A percentile compares a stretch with the other conserved stretches of the same genome.
Evolutionary conservation across 1,284 basidiomycete species (phyloP).

Genomic region (Anthracocystis setariae): DNA sequence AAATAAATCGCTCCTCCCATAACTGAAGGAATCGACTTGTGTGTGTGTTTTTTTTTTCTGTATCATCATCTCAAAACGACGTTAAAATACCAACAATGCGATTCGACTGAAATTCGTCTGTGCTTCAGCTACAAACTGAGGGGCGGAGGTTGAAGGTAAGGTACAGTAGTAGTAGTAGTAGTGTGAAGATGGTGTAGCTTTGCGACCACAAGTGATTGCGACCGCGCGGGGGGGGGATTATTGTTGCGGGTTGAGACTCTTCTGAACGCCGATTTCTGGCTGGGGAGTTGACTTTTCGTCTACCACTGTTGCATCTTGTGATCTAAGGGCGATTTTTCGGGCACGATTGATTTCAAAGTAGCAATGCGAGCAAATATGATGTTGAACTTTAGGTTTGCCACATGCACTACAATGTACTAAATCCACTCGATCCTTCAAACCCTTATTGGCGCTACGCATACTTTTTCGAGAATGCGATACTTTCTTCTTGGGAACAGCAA

Average conservation of each 20-base stretch:
- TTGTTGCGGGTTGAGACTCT: constrained; percentile 7
- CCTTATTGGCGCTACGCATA: constrained; percentile 95
- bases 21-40: too few relatives aligned
- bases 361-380: constrained; percentile 87
- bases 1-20: too few relatives aligned
- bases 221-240: too few relatives aligned
- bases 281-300: background rate
- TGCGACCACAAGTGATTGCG: too few relatives aligned
- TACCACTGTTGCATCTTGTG: background rate
- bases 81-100: too few relatives aligned
- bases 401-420: constrained; percentile 15
- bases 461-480: constrained; percentile 90
- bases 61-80: too few relatives aligned
- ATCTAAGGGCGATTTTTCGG: constrained; percentile 13
- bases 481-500: constrained; percentile 95
- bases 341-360: constrained; percentile 77
- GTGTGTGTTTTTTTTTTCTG: too few relatives aligned
- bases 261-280: constrained; percentile 3
- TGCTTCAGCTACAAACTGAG: too few relatives aligned
- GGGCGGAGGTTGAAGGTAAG: too few relatives aligned
- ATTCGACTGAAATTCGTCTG: too few relatives aligned
- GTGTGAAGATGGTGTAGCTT: too few relatives aligned
- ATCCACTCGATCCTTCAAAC: constrained; percentile 93
- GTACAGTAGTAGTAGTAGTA: too few relatives aligned
- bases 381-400: constrained; percentile 35